Base-by-base conservation (phyloP, 768 basidiomycete species). In the Boletales sp. region DNA sequence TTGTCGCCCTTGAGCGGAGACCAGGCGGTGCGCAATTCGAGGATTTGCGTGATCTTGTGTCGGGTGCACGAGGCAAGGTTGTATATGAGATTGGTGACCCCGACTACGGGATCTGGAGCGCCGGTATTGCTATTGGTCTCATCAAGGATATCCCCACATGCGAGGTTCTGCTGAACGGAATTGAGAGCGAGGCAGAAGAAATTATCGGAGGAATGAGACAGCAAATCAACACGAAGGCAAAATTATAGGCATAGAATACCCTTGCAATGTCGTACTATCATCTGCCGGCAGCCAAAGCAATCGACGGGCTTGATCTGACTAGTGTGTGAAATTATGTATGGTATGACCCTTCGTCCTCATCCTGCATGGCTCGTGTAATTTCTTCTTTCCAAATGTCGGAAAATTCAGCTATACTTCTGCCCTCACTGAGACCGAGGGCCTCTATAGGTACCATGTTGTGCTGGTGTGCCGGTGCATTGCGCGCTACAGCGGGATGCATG, bases 401-500 rank as follows among this genome's bases (percentile, higher is more conserved):
- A 66, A 97, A 97, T 45, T 87, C 86, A 21, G 78, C 73, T 19
- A 92, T 78, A 54, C 77, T 78, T 43, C 77, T 74, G 4, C 94
- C 94, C 43, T 77, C 78, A 57, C 91, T 86, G 60, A 97, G 66
- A 43, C 74, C 78, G n/a, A 95, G 69, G 4, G 88, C 90, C 60
- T 98, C 94, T 42, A 92, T 77, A 9, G 94, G 95, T 30, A 94
- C 75, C 86, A 93, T 94, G 60, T 93, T 95, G 66, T 90, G 89
- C 56, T 87, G 86, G 62, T 89, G 73, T 1, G 77, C 71, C 2
- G 94, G 94, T 2, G 84, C 80, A 53, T 83, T 89, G 32, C 77
- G 73, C 14, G 71, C 72, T 0, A 83, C 84, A 1, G 76, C 76
- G 0, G 89, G 89, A 65, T 95, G 91, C 7, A 77, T 66, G 2